Evolutionary conservation across 2,329 filamentous ascomycete genomes (phyloP).

Genomic region (Bipolaris bicolor): DNA sequence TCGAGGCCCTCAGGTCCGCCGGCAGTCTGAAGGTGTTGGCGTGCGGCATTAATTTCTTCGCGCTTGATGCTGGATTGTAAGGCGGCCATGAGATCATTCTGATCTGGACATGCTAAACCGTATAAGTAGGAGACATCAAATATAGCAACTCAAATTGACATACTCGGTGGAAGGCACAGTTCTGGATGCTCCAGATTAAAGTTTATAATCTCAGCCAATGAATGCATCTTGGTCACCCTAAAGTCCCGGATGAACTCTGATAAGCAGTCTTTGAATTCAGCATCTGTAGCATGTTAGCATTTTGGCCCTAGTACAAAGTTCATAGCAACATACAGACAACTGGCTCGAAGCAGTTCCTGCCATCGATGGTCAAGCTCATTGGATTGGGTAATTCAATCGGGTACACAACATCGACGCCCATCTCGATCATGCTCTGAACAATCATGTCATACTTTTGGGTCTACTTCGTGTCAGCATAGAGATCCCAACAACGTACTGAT

Average conservation of each 20-base stretch:
- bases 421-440: slow-evolving; percentile 44
- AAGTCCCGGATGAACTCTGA: slow-evolving; percentile 45
- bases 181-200: slow-evolving; percentile 48
- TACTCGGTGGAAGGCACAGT: slow-evolving; percentile 42
- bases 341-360: slow-evolving; percentile 45
- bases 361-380: slow-evolving; percentile 38
- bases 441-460: slow-evolving; percentile 46
- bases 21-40: slow-evolving; percentile 35
- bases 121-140: slow-evolving; percentile 1
- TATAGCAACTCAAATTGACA: background rate
- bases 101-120: slow-evolving; percentile 36
- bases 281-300: slow-evolving; percentile 29
- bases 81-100: slow-evolving; percentile 46
- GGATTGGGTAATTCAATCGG: slow-evolving; percentile 43
- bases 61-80: slow-evolving; percentile 32
- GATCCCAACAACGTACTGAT: slow-evolving; percentile 1
- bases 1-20: slow-evolving; percentile 44
- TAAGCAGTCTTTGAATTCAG: slow-evolving; percentile 45
- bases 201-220: slow-evolving; percentile 47
- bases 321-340: slow-evolving; percentile 41
- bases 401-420: slow-evolving; percentile 46
- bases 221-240: slow-evolving; percentile 45
- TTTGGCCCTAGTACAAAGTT: too few species aligned
- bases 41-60: slow-evolving; percentile 36
- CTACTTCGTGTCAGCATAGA: slow-evolving; percentile 26